phyloP scores from a whole-genome alignment of 768 basidiomycete genomes.

The Boletus subparvulus region DNA sequence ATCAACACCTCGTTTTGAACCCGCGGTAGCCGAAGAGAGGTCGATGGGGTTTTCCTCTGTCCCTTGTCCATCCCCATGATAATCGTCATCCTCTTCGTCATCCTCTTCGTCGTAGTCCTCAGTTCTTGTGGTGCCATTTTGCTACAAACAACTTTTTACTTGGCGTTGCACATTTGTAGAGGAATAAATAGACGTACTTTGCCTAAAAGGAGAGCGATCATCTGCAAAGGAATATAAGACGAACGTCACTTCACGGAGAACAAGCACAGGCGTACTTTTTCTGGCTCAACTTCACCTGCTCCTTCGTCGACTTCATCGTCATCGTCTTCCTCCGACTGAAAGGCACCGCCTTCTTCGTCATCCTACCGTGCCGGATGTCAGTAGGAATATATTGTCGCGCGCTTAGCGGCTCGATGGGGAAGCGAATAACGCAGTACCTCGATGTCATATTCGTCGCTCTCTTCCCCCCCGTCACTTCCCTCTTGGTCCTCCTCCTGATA shows the following conservation, averaged over 20 bases:
- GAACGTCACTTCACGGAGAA: neutral
- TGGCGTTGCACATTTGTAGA: neutral
- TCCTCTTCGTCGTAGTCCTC: constrained; percentile 16
- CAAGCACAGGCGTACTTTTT: constrained; percentile 13
- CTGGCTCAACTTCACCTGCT: neutral
- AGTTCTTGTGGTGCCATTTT: constrained; percentile 9
- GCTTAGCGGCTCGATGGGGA: neutral
- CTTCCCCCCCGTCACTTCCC: constrained; percentile 22
- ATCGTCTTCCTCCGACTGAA: constrained; percentile 20
- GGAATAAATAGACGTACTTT: constrained; percentile 8
- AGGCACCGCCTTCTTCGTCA: constrained; percentile 16
- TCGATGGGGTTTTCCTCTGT: constrained; percentile 11
- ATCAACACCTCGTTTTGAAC: constrained; percentile 28
- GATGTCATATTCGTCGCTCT: constrained; percentile 28
- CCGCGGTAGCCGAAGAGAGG: constrained; percentile 7
- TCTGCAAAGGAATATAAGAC: constrained; percentile 15
- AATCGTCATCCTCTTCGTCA: constrained; percentile 24
- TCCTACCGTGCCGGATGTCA: constrained; percentile 9
- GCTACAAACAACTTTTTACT: neutral
- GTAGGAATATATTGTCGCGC: neutral
- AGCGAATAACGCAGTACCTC: constrained; percentile 18
- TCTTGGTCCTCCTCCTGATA: neutral
- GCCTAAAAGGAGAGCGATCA: constrained; percentile 26
- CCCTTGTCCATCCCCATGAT: constrained; percentile 9
- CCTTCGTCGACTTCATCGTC: constrained; percentile 11